Conservation (phyloP, 306 rosid species). For the Cercis canadensis region DNA sequence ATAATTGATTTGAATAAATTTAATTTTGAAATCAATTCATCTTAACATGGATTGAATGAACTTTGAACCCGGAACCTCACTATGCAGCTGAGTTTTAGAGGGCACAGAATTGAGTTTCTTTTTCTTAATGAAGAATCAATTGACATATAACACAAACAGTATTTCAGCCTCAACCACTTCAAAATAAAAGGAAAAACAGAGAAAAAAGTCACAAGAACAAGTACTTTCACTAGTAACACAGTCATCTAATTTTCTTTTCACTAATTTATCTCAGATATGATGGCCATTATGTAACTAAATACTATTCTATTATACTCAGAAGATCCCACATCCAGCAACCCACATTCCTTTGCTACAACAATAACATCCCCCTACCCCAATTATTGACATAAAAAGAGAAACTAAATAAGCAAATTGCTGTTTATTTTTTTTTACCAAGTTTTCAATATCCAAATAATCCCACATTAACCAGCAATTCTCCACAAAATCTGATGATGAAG, state of each 20-base stretch:
- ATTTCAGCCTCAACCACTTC: not conserved
- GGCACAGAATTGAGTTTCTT: not conserved
- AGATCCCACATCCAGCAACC: conserved; percentile 15
- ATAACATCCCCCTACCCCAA: conserved; percentile 28
- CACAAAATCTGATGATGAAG: conserved; percentile 27
- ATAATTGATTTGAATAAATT: not conserved
- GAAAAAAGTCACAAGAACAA: conserved; percentile 5
- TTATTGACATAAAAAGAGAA: conserved; percentile 2
- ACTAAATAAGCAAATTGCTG: conserved; percentile 18
- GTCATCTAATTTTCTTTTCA: not conserved
- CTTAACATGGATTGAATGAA: not conserved
- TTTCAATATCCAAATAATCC: not conserved
- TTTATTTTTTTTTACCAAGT: not conserved
- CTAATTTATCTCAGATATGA: not conserved
- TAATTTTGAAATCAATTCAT: not conserved
- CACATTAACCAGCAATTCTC: not conserved
- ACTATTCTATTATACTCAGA: not conserved
- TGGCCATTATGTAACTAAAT: not conserved
- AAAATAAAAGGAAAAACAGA: not conserved
- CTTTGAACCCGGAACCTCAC: not conserved
- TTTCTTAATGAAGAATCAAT: not conserved
- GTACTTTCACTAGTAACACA: conserved; percentile 4
- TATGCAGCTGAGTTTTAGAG: not conserved
- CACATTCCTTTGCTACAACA: not conserved
- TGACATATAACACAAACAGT: conserved; percentile 12